Evolutionary conservation across 305 asterid genomes (phyloP).

Genomic region (Fraxinus greggii): DNA sequence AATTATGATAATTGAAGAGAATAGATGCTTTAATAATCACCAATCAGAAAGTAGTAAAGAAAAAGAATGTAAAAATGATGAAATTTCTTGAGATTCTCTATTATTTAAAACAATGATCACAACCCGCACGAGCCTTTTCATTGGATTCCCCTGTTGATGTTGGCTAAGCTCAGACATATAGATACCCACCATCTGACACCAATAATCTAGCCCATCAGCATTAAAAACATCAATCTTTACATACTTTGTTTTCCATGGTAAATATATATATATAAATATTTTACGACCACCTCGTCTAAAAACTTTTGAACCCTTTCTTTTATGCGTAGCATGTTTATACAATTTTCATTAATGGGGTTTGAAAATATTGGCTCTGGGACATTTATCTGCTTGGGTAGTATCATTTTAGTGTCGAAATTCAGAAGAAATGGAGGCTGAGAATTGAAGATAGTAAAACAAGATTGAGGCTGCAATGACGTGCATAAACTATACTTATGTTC

Average conservation of each 20-base stretch:
- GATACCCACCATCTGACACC: constrained; percentile 54
- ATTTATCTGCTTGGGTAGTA: neutral
- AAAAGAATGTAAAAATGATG: neutral
- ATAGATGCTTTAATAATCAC: constrained; percentile 17
- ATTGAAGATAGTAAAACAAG: constrained; percentile 1
- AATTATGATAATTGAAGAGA: neutral
- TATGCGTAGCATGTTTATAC: neutral
- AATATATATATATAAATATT: neutral
- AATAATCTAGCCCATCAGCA: constrained; percentile 30
- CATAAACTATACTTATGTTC: constrained; percentile 3
- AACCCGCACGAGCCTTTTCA: constrained; percentile 61
- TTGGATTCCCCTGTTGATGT: constrained; percentile 58
- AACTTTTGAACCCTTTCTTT: no score
- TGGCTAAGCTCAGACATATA: constrained; percentile 39
- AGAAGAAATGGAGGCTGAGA: neutral
- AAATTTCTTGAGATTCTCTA: constrained; percentile 30
- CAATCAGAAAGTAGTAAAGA: constrained; percentile 28
- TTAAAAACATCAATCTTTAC: constrained; percentile 16
- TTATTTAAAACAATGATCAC: constrained; percentile 25
- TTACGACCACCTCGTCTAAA: neutral
- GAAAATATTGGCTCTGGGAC: neutral
- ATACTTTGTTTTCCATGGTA: constrained; percentile 25
- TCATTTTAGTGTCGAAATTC: neutral
- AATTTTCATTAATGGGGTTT: neutral
- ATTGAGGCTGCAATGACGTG: neutral